A percentile compares a stretch with the other conserved stretches of the same genome.
These are phyloP conservation scores for Sarcodon aspratus DNA, from an alignment of 768 basidiomycete genomes.

Conservation along the genomic window DNA sequence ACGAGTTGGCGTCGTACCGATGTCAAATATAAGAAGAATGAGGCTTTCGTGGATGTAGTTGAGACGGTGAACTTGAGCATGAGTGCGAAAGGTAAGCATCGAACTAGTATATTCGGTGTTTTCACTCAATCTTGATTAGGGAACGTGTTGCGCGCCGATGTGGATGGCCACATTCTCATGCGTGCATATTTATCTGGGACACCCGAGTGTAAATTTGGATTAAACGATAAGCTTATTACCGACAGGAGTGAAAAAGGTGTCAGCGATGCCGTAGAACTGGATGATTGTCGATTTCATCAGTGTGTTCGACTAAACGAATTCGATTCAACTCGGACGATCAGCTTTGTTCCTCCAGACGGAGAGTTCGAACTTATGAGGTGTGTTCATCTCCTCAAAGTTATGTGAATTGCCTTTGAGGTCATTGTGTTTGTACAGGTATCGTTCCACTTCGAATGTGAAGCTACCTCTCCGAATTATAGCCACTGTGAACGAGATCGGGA, in stretches of 20 bases:
- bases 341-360: slow-evolving; percentile 95
- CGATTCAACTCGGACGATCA: slow-evolving; percentile 87
- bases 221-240: slow-evolving; percentile 97
- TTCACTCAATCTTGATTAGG: slow-evolving; percentile 30
- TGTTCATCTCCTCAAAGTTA: slow-evolving; percentile 13
- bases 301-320: slow-evolving; percentile 94
- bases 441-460: slow-evolving; percentile 93
- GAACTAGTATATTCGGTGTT: neutral
- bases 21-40: slow-evolving; percentile 99
- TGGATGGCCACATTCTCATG: slow-evolving; percentile 98
- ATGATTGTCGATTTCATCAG: slow-evolving; percentile 98
- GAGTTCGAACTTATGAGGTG: slow-evolving; percentile 98
- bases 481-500: slow-evolving; percentile 88
- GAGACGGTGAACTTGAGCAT: slow-evolving; percentile 94
- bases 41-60: slow-evolving; percentile 99
- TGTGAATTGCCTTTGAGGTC: neutral
- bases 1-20: slow-evolving; percentile 93
- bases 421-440: slow-evolving; percentile 49
- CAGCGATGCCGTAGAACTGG: slow-evolving; percentile 80
- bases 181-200: slow-evolving; percentile 93
- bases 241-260: slow-evolving; percentile 61
- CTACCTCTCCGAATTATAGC: slow-evolving; percentile 84
- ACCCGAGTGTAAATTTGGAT: slow-evolving; percentile 97
- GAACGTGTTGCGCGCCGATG: slow-evolving; percentile 85
- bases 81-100: slow-evolving; percentile 79